Evolutionary conservation across 495 filamentous ascomycete species (phyloP).

Genomic region (Cercophora newfieldiana): DNA sequence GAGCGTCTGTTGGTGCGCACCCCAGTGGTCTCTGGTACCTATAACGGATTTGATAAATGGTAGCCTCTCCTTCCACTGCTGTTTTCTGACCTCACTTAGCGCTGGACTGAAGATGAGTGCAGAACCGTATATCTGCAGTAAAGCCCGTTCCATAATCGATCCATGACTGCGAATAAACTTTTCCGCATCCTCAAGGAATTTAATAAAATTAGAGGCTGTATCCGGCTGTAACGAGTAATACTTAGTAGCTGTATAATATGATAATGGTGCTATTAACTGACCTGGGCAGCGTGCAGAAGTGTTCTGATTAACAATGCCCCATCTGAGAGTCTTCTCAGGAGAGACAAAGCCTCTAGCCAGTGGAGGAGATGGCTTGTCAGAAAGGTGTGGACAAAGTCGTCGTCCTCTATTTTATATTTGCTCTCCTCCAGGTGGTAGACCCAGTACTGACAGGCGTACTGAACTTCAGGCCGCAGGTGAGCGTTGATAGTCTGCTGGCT

Average conservation of each 20-base stretch:
- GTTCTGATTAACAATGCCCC: constrained; percentile 23
- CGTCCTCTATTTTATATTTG: constrained; percentile 23
- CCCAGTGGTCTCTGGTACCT: constrained; percentile 1
- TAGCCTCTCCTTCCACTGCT: constrained; percentile 12
- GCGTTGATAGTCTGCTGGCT: constrained; percentile 23
- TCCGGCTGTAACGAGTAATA: neutral
- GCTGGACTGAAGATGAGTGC: constrained; percentile 11
- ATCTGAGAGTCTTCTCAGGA: constrained; percentile 37
- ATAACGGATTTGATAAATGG: neutral
- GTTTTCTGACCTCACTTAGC: constrained; percentile 18
- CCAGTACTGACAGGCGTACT: constrained; percentile 48
- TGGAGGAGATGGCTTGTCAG: constrained; percentile 45
- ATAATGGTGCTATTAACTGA: constrained; percentile 7
- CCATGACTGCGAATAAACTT: constrained; percentile 10
- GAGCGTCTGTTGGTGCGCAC: constrained; percentile 15
- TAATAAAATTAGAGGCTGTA: neutral
- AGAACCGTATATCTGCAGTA: constrained; percentile 11
- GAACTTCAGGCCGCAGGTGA: constrained; percentile 30
- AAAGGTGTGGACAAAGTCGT: constrained; percentile 35
- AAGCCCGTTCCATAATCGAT: constrained; percentile 8
- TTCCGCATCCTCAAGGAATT: constrained; percentile 8
- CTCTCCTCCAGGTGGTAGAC: constrained; percentile 45
- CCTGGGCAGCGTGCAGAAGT: constrained; percentile 14
- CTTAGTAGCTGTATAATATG: neutral
- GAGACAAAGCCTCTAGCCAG: constrained; percentile 30